Evolutionary conservation across 352 stramenopile genomes (phyloP).

Genomic region (Phytophthora cactorum): DNA sequence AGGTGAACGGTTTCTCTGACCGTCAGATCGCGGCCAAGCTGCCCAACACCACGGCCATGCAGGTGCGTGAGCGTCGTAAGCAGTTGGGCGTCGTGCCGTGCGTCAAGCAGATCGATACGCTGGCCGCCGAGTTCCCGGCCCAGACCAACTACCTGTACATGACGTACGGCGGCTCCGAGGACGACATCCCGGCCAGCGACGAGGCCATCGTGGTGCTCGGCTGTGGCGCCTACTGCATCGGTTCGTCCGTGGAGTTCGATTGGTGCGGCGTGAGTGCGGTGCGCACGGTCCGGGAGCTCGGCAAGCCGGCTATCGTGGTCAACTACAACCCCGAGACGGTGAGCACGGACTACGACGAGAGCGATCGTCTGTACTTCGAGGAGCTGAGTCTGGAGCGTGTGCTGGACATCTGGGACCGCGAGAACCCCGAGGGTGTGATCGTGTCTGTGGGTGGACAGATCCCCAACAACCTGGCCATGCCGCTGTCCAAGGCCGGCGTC

Average conservation of each 20-base stretch:
- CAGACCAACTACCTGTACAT: constrained; percentile 98
- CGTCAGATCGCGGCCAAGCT: constrained; percentile 80
- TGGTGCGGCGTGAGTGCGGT: constrained; percentile 96
- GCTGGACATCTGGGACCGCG: constrained; percentile 94
- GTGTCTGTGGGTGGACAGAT: constrained; percentile 97
- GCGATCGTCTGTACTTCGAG: constrained; percentile 98
- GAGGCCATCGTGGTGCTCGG: constrained; percentile 94
- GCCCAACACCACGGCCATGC: constrained; percentile 67
- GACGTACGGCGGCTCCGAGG: constrained; percentile 93
- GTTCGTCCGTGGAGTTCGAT: constrained; percentile 97
- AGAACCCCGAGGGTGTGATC: constrained; percentile 88
- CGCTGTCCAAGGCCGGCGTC: constrained; percentile 86
- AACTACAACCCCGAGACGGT: constrained; percentile 99
- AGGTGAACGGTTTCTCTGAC: constrained; percentile 90
- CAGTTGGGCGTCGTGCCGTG: constrained; percentile 80
- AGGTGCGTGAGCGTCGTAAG: constrained; percentile 86
- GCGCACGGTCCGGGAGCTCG: constrained; percentile 78
- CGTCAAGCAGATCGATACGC: constrained; percentile 98
- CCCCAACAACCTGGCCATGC: constrained; percentile 95
- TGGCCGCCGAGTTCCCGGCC: constrained; percentile 96
- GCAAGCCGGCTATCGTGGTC: constrained; percentile 88
- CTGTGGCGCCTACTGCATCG: constrained; percentile 96
- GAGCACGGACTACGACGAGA: constrained; percentile 98
- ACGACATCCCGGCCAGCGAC: constrained; percentile 78
- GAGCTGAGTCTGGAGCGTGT: constrained; percentile 95